Base-by-base conservation (phyloP, 148 eudicot genomes). In the Cornus kousa region DNA sequence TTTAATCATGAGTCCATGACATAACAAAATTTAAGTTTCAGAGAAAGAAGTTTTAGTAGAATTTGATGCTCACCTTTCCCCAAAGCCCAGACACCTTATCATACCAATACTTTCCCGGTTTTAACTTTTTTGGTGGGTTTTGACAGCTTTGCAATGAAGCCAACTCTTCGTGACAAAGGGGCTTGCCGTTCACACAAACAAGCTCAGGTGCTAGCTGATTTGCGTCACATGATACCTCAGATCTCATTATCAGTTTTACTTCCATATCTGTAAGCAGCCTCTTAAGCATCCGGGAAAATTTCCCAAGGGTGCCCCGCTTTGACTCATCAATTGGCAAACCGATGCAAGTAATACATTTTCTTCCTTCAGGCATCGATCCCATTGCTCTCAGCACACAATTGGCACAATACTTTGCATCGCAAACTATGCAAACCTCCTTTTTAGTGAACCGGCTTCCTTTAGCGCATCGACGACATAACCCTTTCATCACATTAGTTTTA, bases 281-380 rank as follows among this genome's bases (percentile, higher is more conserved):
- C 87, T 74, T 89, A 43, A 93, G 89, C 85, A 92, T 40, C 74
- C 85, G 80, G 0, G 94, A 86, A 80, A 86, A 81, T 77, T 85
- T 91, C 66, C 99, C 99, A 13, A 96, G 85, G 62, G 81, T 46
- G 31, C 80, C 84, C 23, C 96, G 76, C 74, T 79, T 96, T 0
- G 97, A 84, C 77, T 93, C 98, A 22, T 85, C 80, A 67, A 96
- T 83, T 17, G 86, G 80, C 67, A 14, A 80, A n/a, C 95, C 91
- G 17, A 92, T 89, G 79, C 99, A 96, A 32, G 84, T 67, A 76
- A 92, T 75, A 68, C 99, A 96, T 73, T 96, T 96, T 64, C 99
- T 88, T 43, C 99, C 99, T 85, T 93, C 94, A 1, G 97, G 94
- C 99, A 96, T 96, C 9, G 99, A 90, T 70, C 99, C 99, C 99